A percentile compares a stretch with the other conserved stretches of the same genome.
Conservation (phyloP, 306 rosid genomes). For the Prunus fruticosa region DNA sequence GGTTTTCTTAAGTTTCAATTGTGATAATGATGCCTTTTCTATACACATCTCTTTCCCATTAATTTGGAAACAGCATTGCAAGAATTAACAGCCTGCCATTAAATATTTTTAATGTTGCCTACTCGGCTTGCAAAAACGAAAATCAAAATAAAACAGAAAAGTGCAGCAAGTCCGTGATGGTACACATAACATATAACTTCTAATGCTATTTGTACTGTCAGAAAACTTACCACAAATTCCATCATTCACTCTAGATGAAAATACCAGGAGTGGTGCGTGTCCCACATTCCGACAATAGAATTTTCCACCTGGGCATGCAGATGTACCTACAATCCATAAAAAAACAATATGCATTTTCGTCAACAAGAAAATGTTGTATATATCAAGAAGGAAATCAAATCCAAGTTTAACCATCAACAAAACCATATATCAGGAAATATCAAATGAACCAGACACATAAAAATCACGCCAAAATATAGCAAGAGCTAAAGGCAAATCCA, state of each 20-base stretch:
- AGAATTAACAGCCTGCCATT: neutral
- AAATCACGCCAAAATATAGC: neutral
- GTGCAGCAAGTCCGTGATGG: neutral
- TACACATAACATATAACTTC: neutral
- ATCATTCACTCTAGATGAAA: slow-evolving; percentile 92
- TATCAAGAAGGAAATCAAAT: neutral
- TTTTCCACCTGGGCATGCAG: slow-evolving; percentile 85
- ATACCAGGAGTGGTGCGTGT: slow-evolving; percentile 49
- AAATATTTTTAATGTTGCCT: neutral
- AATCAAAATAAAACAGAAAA: neutral
- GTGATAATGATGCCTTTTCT: neutral
- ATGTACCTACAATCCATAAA: slow-evolving; percentile 57
- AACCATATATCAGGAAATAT: neutral
- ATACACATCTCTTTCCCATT: neutral
- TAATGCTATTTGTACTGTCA: neutral
- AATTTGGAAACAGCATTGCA: neutral
- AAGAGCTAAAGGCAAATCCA: neutral
- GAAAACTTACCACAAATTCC: slow-evolving; percentile 81
- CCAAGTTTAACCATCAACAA: neutral
- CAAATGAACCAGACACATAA: neutral
- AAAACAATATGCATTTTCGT: neutral
- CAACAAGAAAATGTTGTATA: neutral
- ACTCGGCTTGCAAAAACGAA: neutral
- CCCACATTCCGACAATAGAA: slow-evolving; percentile 81
- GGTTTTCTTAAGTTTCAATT: neutral